Evolutionary conservation across 768 basidiomycete species (phyloP), one percentile per base, ranked within the genome.

Genomic region (Mycena amicta): DNA sequence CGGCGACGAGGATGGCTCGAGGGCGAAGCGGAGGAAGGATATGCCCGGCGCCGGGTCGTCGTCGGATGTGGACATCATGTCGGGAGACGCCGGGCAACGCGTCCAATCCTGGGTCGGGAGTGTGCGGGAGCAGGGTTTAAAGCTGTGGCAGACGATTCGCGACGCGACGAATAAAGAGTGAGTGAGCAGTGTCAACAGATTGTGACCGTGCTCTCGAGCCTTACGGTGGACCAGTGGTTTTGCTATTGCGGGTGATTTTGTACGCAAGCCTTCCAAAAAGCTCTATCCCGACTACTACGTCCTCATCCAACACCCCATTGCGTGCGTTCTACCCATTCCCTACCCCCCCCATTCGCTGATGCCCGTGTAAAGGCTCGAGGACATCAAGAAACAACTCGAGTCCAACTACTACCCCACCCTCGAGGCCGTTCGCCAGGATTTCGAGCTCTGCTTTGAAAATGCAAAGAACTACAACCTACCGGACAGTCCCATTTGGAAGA

Each of bases 91-190:
- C 46, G 62, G 53, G 63, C 68, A 57, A 49, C 59, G 61, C 64
- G 70, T 51, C 58, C 72, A 66, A 33, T 6, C 60, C 20, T 66
- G 56, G 50, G 57, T 46, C 28, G 75, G 72, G 46, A 75, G 75
- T 57, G 80, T 88, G 69, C 86, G 81, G 69, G 85, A 86, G 74
- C 81, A 85, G 69, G 90, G 87, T 45, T 71, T 87, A 74, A 82
- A 80, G 74, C 72, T 92, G 76, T 92, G 89, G 87, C 84, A 87
- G 70, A 83, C 82, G 37, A 80, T 93, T 71, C 90, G 84, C 81
- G 88, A 90, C 72, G 91, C 89, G 69, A 85, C 86, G 71, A 89
- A 86, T 79, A 90, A 90, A 82, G 90, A 92, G 92, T 93, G 82
- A 81, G 90, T 89, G n/a, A n/a, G n/a, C n/a, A n/a, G n/a, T n/a